Evolutionary conservation across 2,329 filamentous ascomycete species (phyloP).

Genomic region (Immersiporthe knoxdaviesiana): DNA sequence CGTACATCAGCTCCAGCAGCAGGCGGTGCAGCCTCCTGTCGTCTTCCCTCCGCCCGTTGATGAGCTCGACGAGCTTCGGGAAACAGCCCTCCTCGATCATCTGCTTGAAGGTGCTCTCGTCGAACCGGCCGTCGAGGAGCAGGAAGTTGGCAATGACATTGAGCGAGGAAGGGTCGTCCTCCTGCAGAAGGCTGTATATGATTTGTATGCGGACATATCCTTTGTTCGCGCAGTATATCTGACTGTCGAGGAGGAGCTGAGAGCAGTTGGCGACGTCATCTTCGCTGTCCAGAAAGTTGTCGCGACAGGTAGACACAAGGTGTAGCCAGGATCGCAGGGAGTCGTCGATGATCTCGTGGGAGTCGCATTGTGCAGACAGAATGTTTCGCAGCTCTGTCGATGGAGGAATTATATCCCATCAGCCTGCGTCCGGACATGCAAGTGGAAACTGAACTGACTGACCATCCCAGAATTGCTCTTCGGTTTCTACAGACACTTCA

Average conservation of each 20-base stretch:
- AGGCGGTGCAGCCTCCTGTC: slow-evolving; percentile 77
- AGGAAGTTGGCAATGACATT: slow-evolving; percentile 84
- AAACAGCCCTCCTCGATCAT: slow-evolving; percentile 91
- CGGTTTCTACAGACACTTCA: slow-evolving; percentile 74
- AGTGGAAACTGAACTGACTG: slow-evolving; percentile 33
- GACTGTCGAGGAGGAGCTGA: slow-evolving; percentile 75
- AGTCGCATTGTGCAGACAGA: slow-evolving; percentile 51
- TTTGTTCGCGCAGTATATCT: slow-evolving; percentile 72
- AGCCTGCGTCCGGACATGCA: slow-evolving; percentile 12
- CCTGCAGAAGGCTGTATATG: slow-evolving; percentile 86
- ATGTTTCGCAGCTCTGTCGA: slow-evolving; percentile 51
- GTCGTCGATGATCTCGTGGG: slow-evolving; percentile 73
- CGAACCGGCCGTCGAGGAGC: slow-evolving; percentile 79
- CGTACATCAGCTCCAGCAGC: slow-evolving; percentile 87
- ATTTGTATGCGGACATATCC: slow-evolving; percentile 93
- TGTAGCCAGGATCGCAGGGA: slow-evolving; percentile 81
- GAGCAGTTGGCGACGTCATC: slow-evolving; percentile 81
- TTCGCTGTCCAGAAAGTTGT: slow-evolving; percentile 74
- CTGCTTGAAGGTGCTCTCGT: slow-evolving; percentile 78
- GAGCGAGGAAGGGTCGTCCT: slow-evolving; percentile 80
- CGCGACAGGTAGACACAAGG: slow-evolving; percentile 75
- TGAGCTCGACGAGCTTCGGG: slow-evolving; percentile 78
- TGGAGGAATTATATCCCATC: background rate
- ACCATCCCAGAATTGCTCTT: slow-evolving; percentile 92
- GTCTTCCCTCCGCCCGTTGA: slow-evolving; percentile 66